These are phyloP conservation scores for Fraxinus greggii DNA, from an alignment of 305 asterid species.

Conservation along the genomic window DNA sequence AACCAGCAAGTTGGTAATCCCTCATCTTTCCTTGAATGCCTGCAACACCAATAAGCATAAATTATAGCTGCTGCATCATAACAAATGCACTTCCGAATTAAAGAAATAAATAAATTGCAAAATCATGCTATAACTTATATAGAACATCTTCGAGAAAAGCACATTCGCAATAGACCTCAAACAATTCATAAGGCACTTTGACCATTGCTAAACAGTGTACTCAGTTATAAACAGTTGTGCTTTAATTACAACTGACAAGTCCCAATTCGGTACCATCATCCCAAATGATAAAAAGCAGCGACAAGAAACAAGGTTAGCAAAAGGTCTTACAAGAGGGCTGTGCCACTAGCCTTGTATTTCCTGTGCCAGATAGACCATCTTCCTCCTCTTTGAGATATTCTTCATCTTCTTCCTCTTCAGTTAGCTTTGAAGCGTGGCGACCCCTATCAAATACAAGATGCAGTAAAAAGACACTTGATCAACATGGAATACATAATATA, in stretches of 20 bases:
- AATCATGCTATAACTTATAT: background rate
- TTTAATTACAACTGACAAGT: conserved; percentile 5
- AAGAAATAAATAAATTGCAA: background rate
- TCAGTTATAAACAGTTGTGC: background rate
- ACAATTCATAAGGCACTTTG: background rate
- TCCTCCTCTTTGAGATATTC: conserved; percentile 96
- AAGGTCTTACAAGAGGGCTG: conserved; percentile 91
- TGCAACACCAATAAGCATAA: conserved; percentile 25
- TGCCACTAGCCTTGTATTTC: conserved; percentile 79
- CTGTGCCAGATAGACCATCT: conserved; percentile 66
- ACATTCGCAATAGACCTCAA: background rate
- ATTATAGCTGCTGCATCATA: conserved; percentile 13
- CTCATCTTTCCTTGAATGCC: conserved; percentile 99
- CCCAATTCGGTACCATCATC: background rate
- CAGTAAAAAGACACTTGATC: conserved; percentile 1
- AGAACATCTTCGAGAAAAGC: background rate
- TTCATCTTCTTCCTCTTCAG: conserved; percentile 99
- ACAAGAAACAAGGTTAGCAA: conserved; percentile 11
- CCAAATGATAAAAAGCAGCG: background rate
- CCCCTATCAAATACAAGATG: conserved; percentile 56
- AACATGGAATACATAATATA: background rate
- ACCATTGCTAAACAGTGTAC: background rate
- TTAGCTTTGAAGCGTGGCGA: conserved; percentile 93
- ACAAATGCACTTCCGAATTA: background rate
- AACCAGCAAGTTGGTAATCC: conserved; percentile 99